Evolutionary conservation across 345 rosid genomes (phyloP).

Genomic region (Tarenaya hassleriana): DNA sequence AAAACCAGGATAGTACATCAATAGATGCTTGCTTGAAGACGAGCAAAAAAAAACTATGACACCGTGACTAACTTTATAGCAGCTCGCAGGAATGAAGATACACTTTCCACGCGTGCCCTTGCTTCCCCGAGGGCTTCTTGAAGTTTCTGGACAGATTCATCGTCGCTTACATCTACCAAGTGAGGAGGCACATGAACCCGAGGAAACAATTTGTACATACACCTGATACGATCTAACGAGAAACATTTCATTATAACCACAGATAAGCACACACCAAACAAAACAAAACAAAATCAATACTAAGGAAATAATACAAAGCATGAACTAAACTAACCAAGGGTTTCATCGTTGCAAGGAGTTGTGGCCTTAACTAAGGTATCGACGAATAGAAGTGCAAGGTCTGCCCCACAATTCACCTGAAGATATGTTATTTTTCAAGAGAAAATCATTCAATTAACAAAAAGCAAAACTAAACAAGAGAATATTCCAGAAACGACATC

Average conservation of each 20-base stretch:
- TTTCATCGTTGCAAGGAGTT: conserved; percentile 52
- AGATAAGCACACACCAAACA: not conserved
- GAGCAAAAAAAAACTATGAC: conserved; percentile 1
- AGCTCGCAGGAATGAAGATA: conserved; percentile 79
- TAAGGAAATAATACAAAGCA: conserved; percentile 7
- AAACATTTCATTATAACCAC: conserved; percentile 29
- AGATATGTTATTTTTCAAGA: conserved; percentile 6
- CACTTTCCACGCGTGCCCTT: conserved; percentile 70
- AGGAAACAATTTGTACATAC: conserved; percentile 76
- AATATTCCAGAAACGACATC: not conserved
- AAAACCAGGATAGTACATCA: too few relatives aligned
- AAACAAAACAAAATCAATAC: not conserved
- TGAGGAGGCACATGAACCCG: conserved; percentile 64
- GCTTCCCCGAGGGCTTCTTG: conserved; percentile 83
- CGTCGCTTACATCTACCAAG: conserved; percentile 45
- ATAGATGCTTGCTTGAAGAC: not conserved
- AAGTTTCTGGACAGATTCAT: conserved; percentile 70
- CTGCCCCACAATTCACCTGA: conserved; percentile 91
- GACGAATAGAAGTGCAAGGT: conserved; percentile 68
- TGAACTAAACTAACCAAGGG: conserved; percentile 71
- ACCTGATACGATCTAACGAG: conserved; percentile 63
- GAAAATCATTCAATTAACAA: not conserved
- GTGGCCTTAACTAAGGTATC: conserved; percentile 74
- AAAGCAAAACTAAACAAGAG: not conserved
- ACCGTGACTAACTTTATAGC: conserved; percentile 60